Percentiles rank a stretch among this genome's conserved stretches.
phyloP scores from a whole-genome alignment of 805 yeast species.

The Starmera dryadoides region DNA sequence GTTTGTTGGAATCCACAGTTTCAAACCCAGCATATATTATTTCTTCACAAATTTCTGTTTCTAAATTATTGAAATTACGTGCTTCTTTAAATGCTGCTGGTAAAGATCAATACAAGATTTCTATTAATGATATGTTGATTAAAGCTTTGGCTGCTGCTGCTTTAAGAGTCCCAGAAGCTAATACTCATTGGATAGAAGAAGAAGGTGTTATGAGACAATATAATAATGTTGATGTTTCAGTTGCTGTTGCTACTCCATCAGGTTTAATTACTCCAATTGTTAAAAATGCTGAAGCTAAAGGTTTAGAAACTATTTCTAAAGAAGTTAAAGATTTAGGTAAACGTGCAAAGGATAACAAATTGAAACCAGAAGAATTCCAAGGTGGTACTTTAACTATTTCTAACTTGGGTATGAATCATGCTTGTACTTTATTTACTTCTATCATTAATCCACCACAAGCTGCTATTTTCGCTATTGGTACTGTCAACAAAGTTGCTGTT shows the following conservation, averaged over 20 bases:
- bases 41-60: conserved; percentile 77
- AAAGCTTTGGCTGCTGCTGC: conserved; percentile 93
- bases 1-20: conserved; percentile 81
- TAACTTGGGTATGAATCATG: conserved; percentile 97
- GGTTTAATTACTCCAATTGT: conserved; percentile 97
- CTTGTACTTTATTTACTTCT: conserved; percentile 89
- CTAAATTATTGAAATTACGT: conserved; percentile 88
- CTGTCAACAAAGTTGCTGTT: conserved; percentile 85
- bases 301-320: conserved; percentile 72
- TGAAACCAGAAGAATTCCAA: conserved; percentile 94
- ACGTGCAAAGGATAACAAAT: conserved; percentile 92
- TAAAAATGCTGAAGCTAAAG: conserved; percentile 80
- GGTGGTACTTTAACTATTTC: conserved; percentile 99
- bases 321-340: conserved; percentile 90
- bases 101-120: conserved; percentile 81
- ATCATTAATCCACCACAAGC: conserved; percentile 98
- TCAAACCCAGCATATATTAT: conserved; percentile 89
- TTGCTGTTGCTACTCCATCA: conserved; percentile 97
- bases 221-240: conserved; percentile 89
- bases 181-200: conserved; percentile 86
- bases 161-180: conserved; percentile 85
- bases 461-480: conserved; percentile 90
- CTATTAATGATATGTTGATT: conserved; percentile 89
- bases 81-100: conserved; percentile 80
- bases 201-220: conserved; percentile 91